Evolutionary conservation across 371 early-diverging fungal species (phyloP).

Genomic region (Saksenaea oblongispora): DNA sequence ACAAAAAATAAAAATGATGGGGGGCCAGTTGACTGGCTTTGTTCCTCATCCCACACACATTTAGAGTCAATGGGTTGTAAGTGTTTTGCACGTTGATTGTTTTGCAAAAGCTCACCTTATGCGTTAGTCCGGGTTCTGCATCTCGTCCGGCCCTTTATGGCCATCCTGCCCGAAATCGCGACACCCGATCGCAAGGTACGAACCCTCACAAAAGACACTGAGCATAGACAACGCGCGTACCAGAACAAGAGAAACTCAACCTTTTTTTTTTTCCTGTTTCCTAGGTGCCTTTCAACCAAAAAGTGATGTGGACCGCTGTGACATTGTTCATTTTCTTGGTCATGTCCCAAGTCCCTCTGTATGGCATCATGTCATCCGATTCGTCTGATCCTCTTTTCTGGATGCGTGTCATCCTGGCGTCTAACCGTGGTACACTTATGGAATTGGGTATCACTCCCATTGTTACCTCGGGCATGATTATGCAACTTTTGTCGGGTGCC

Average conservation of each 20-base stretch:
- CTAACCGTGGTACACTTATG: constrained; percentile 99
- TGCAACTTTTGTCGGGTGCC: constrained; percentile 97
- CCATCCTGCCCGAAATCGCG: constrained; percentile 96
- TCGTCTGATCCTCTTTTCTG: constrained; percentile 98
- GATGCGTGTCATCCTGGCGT: constrained; percentile 99
- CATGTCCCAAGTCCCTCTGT: constrained; percentile 99
- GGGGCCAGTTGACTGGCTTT: not conserved
- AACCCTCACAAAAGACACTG: not conserved
- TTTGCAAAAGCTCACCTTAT: not conserved
- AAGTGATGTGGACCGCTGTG: constrained; percentile 98
- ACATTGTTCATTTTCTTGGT: constrained; percentile 98
- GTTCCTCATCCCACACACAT: constrained; percentile 2
- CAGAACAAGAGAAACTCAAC: constrained; percentile 3
- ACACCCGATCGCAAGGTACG: constrained; percentile 94
- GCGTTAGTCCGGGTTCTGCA: constrained; percentile 89
- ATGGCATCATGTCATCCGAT: constrained; percentile 99
- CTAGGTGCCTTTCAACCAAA: constrained; percentile 96
- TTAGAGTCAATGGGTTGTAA: constrained; percentile 1
- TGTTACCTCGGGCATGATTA: constrained; percentile 99
- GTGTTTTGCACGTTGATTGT: not conserved
- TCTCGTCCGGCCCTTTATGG: constrained; percentile 98
- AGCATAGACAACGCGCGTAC: not conserved
- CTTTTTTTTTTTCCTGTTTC: constrained; percentile 3
- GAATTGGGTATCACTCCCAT: constrained; percentile 99
- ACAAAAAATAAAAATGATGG: constrained; percentile 4